These are phyloP conservation scores for Pontederia paniculata DNA, from an alignment of 176 grass and related monocot species.

Conservation along the genomic window DNA sequence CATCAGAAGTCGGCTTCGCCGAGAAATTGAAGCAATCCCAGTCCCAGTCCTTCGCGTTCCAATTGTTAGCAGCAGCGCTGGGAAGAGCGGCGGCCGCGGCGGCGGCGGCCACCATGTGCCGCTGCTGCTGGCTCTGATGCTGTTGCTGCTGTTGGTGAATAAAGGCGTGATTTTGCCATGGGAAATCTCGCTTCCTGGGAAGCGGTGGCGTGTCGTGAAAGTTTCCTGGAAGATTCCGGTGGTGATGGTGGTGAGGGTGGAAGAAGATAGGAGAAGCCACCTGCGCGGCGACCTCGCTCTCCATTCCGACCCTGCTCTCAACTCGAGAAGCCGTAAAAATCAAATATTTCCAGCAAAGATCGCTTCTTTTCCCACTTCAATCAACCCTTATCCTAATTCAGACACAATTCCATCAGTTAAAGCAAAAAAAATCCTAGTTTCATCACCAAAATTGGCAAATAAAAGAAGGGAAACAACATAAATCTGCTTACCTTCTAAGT, in stretches of 20 bases:
- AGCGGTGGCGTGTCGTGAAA: not conserved
- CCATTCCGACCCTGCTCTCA: conserved; percentile 25
- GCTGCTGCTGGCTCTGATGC: conserved; percentile 19
- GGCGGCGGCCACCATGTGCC: conserved; percentile 11
- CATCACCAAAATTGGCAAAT: too few species aligned
- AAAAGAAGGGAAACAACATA: too few species aligned
- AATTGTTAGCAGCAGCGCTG: conserved; percentile 26
- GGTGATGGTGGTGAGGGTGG: too few species aligned
- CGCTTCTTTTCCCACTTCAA: too few species aligned
- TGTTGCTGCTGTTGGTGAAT: not conserved
- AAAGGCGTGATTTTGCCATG: conserved; percentile 7
- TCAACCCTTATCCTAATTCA: too few species aligned
- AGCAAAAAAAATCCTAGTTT: too few species aligned
- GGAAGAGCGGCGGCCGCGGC: not conserved
- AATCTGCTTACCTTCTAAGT: too few species aligned
- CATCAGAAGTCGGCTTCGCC: conserved; percentile 35
- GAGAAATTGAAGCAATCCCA: conserved; percentile 72
- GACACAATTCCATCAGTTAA: too few species aligned
- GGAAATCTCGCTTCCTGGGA: conserved; percentile 25
- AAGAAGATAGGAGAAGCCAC: conserved; percentile 56
- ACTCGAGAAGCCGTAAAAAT: too few species aligned
- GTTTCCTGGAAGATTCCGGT: too few species aligned
- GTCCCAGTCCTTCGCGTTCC: conserved; percentile 84
- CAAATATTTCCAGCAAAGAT: too few species aligned
- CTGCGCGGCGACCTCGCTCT: conserved; percentile 67